Conservation (phyloP, 1,284 basidiomycete species). For the Lignosus rhinocerotis region DNA sequence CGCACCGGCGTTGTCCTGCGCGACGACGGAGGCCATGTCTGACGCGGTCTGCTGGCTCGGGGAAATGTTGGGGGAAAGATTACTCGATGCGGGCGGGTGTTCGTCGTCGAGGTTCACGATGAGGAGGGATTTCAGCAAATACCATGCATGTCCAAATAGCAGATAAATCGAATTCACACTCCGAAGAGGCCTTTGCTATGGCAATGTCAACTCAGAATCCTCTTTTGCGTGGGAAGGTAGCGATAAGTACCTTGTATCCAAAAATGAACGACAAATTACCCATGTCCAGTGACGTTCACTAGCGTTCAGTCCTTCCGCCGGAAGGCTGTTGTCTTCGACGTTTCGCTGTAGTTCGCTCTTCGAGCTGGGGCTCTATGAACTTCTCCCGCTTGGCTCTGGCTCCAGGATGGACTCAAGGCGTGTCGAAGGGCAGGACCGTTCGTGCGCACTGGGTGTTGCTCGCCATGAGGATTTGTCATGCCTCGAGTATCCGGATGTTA, state of each 20-base stretch:
- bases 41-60: slow-evolving; percentile 2
- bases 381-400: too few relatives aligned
- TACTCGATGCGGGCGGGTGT: slow-evolving; percentile 3
- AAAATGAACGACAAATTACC: slow-evolving; percentile 16
- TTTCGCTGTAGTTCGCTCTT: too few relatives aligned
- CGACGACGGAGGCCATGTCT: slow-evolving; percentile 21
- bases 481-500: too few relatives aligned
- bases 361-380: too few relatives aligned
- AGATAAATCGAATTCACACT: slow-evolving; percentile 22
- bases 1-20: slow-evolving; percentile 21
- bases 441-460: too few relatives aligned
- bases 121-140: slow-evolving; percentile 23
- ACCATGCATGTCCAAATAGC: slow-evolving; percentile 13
- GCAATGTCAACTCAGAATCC: slow-evolving; percentile 24
- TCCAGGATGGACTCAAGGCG: too few relatives aligned
- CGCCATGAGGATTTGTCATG: too few relatives aligned
- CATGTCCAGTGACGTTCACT: background rate
- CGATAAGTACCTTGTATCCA: slow-evolving; percentile 15
- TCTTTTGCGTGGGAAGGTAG: slow-evolving; percentile 1
- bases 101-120: slow-evolving; percentile 24
- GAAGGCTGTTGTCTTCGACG: too few relatives aligned
- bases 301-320: background rate
- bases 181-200: slow-evolving; percentile 25
- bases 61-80: slow-evolving; percentile 4
- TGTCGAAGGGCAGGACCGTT: too few relatives aligned